These are phyloP conservation scores for Carnegiea gigantea DNA, from an alignment of 179 eudicot genomes.

Conservation along the genomic window DNA sequence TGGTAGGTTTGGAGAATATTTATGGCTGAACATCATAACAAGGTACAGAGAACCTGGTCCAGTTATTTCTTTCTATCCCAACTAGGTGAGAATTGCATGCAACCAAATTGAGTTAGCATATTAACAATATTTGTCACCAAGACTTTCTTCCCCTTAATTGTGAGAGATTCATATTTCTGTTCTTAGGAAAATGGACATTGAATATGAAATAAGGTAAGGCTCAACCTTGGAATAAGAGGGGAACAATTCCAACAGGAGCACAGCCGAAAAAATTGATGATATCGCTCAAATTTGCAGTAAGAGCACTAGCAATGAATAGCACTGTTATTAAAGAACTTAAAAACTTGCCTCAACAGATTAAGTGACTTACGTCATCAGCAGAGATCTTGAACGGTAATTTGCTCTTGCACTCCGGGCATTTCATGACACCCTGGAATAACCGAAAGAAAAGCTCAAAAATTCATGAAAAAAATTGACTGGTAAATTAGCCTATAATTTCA, in stretches of 20 bases:
- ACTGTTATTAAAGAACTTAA: not conserved
- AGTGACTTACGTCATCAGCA: constrained; percentile 83
- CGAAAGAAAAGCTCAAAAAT: constrained; percentile 7
- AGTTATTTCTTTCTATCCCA: too few relatives aligned
- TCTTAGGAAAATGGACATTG: too few relatives aligned
- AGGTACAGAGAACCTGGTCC: too few relatives aligned
- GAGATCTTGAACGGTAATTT: constrained; percentile 72
- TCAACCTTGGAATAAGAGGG: not conserved
- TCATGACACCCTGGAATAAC: constrained; percentile 84
- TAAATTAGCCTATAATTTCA: not conserved
- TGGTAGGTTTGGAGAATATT: too few relatives aligned
- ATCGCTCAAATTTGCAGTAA: constrained; percentile 1
- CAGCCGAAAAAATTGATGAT: not conserved
- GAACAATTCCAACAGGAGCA: not conserved
- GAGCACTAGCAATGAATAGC: constrained; percentile 6
- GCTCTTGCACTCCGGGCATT: constrained; percentile 80
- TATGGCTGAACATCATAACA: too few relatives aligned
- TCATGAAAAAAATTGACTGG: not conserved
- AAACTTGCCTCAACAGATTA: not conserved
- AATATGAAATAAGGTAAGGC: too few relatives aligned
- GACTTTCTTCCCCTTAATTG: too few relatives aligned
- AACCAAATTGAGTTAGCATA: too few relatives aligned
- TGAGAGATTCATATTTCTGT: too few relatives aligned
- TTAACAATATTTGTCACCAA: too few relatives aligned
- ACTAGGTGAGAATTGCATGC: too few relatives aligned